Conservation (phyloP, 257 asterid genomes). For the Nicotiana obtusifolia region DNA sequence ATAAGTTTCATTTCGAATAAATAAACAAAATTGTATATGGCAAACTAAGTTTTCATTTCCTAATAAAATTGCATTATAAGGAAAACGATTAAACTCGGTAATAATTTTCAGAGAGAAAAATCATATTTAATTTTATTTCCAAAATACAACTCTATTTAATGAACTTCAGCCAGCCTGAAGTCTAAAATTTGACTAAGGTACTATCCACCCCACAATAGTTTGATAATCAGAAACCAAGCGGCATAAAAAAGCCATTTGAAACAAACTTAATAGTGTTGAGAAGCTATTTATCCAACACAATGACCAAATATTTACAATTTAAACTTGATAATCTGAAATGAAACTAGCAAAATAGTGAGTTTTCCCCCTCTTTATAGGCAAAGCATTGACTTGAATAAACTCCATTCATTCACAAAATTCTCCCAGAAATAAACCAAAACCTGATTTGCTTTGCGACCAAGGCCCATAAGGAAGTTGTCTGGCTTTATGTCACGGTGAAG, state of each 20-base stretch:
- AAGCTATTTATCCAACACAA: not conserved
- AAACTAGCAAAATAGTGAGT: not conserved
- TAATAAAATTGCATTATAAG: not conserved
- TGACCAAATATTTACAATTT: not conserved
- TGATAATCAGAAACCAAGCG: not conserved
- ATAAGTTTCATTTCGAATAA: not conserved
- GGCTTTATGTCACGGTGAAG: constrained; percentile 99
- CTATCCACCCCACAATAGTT: not conserved
- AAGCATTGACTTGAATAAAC: not conserved
- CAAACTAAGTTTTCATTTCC: not conserved
- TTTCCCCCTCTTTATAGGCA: not conserved
- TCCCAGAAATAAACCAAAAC: constrained; percentile 20
- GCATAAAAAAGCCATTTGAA: not conserved
- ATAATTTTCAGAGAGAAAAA: not conserved
- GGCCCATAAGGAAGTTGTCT: constrained; percentile 89
- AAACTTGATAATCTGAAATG: not conserved
- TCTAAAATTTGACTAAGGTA: not conserved
- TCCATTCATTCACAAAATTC: not conserved
- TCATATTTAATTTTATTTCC: not conserved
- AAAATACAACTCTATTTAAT: not conserved
- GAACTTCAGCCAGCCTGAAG: not conserved
- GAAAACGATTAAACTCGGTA: not conserved
- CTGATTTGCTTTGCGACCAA: constrained; percentile 98
- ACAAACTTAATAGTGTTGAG: not conserved
- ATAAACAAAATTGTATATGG: not conserved